Percentiles rank a stretch among this genome's conserved stretches.
phyloP scores from a whole-genome alignment of 2,329 filamentous ascomycete species.

The Xylariaceae sp. region DNA sequence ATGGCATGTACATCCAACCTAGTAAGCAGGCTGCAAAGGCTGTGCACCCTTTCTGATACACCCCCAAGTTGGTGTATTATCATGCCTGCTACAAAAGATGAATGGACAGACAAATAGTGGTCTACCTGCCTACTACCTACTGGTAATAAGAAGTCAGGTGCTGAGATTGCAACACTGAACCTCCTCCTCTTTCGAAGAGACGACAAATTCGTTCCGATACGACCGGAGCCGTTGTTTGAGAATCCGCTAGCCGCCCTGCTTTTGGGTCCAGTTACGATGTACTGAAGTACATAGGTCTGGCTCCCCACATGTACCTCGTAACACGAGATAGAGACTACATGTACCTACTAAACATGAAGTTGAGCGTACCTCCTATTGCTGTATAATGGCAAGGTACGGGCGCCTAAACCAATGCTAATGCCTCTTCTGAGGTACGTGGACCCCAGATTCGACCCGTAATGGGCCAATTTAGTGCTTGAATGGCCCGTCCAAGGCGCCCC shows the following conservation, averaged over 20 bases:
- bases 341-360: too few species aligned
- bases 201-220: not conserved
- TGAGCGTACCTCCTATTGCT: too few species aligned
- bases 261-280: not conserved
- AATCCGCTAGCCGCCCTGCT: constrained; percentile 13
- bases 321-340: too few species aligned
- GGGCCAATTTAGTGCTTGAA: constrained; percentile 11
- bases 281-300: too few species aligned
- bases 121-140: too few species aligned
- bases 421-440: not conserved
- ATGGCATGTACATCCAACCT: too few species aligned
- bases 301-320: constrained; percentile 2
- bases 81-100: too few species aligned
- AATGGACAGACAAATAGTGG: too few species aligned
- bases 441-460: constrained; percentile 11
- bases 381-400: not conserved
- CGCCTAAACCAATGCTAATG: constrained; percentile 9
- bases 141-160: too few species aligned
- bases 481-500: not conserved
- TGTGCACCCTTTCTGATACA: constrained; percentile 17
- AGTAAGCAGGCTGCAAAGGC: constrained; percentile 7
- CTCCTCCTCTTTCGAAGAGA: too few species aligned
- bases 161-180: too few species aligned
- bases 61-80: not conserved
- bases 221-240: constrained; percentile 16